phyloP scores from a whole-genome alignment of 2,329 filamentous ascomycete species.

The Ascochyta rabiei region DNA sequence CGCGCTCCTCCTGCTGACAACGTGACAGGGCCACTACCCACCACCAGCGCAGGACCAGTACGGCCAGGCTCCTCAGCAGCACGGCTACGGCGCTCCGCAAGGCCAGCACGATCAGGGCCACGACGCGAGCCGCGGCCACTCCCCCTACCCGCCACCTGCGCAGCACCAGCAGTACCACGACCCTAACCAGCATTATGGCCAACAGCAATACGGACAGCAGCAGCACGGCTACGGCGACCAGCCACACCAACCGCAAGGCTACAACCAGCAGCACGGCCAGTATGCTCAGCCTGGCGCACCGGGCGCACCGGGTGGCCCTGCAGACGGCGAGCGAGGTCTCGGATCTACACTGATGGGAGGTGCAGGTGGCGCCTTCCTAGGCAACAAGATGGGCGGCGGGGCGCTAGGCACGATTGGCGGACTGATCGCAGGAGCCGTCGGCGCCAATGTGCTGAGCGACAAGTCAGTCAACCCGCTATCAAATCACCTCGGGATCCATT shows the following conservation, averaged over 20 bases:
- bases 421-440: constrained; percentile 60
- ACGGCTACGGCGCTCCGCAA: constrained; percentile 39
- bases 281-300: constrained; percentile 50
- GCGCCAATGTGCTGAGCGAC: constrained; percentile 59
- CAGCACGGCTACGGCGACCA: constrained; percentile 34
- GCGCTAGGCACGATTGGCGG: constrained; percentile 59
- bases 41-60: constrained; percentile 39
- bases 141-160: constrained; percentile 42
- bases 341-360: constrained; percentile 61
- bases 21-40: constrained; percentile 34
- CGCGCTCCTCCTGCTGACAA: constrained; percentile 18
- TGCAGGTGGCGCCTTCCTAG: constrained; percentile 61
- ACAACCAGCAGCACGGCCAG: constrained; percentile 21
- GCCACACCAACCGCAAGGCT: constrained; percentile 36
- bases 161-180: constrained; percentile 35
- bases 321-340: constrained; percentile 61
- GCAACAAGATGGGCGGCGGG: constrained; percentile 61
- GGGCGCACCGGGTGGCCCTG: constrained; percentile 38
- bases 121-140: constrained; percentile 45
- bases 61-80: constrained; percentile 29
- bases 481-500: background rate
- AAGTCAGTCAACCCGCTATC: constrained; percentile 38
- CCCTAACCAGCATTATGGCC: constrained; percentile 29
- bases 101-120: constrained; percentile 42
- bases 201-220: constrained; percentile 25